phyloP scores from a whole-genome alignment of 257 asterid species.

The Marsdenia floribunda region DNA sequence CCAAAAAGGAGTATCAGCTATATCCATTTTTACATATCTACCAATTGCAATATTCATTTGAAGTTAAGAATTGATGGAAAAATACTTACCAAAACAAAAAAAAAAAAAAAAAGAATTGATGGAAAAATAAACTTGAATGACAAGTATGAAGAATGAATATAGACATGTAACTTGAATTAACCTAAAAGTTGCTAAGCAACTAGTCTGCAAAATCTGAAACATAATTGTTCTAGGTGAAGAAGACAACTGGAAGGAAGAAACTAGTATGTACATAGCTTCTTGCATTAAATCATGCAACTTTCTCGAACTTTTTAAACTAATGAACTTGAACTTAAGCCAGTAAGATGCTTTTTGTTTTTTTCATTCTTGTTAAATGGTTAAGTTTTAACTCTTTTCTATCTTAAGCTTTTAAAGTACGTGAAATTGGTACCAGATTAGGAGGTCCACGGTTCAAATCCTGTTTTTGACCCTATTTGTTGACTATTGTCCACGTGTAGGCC shows the following conservation, averaged over 20 bases:
- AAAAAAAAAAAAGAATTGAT: not conserved
- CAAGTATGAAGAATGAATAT: not conserved
- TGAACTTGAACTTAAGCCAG: not conserved
- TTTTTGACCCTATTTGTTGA: too few relatives aligned
- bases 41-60: not conserved
- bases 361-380: too few relatives aligned
- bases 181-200: not conserved
- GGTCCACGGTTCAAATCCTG: too few relatives aligned
- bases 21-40: not conserved
- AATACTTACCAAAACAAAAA: too few relatives aligned
- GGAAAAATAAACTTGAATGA: not conserved
- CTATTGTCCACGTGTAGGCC: too few relatives aligned
- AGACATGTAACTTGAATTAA: not conserved
- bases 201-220: not conserved
- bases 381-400: too few relatives aligned
- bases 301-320: not conserved
- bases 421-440: too few relatives aligned
- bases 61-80: too few relatives aligned
- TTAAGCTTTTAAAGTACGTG: too few relatives aligned
- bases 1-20: not conserved
- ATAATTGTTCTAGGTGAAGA: not conserved
- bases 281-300: not conserved
- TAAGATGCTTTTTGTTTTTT: too few relatives aligned
- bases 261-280: not conserved
- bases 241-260: not conserved